Base-by-base conservation (phyloP, 2,329 filamentous ascomycete genomes). In the Fusarium dimerum region DNA sequence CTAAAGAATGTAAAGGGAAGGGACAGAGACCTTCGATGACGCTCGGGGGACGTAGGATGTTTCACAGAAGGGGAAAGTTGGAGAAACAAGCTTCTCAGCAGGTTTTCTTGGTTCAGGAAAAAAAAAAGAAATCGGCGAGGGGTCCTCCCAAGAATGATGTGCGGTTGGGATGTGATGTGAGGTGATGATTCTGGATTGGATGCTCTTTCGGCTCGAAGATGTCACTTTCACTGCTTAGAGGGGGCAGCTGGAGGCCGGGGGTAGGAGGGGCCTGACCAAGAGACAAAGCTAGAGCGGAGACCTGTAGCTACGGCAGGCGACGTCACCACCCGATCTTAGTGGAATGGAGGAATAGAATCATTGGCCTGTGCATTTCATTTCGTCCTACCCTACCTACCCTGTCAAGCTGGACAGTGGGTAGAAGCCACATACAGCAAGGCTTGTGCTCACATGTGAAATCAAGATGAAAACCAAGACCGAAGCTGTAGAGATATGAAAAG, bases 51-150 rank as follows among this genome's bases (percentile, higher is more conserved):
- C 47, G 51, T 15, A 36, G 47, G 44, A 44, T 26, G 43, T 42
- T 13, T 41, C 36, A 44, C 34, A 40, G 43, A 18, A 13, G 20
- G 34, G 46, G 47, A 50, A 45, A 46, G 49, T 53, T 59, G 45
- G 50, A 62, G 59, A 63, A 64, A 60, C 60, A 63, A 62, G 60
- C 60, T 62, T 63, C 48, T 13, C 47, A 46, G 46, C 26, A 41
- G 48, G 32, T 36, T 36, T 36, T 10, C 9, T 16, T 12, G 17
- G 10, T 10, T 40, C 38, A 40, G n/a, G 38, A n/a, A n/a, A 7
- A 26, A 26, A 26, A 26, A 26, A 26, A 26, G 20, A 26, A 26
- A 26, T 7, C 20, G 20, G 20, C 20, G 13, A 15, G 12, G 36
- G 36, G 36, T 42, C 18, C 18, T 15, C 41, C n/a, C 15, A 11